Base-by-base conservation (phyloP, 2,329 filamentous ascomycete species). In the Chaetomiaceae sp. region DNA sequence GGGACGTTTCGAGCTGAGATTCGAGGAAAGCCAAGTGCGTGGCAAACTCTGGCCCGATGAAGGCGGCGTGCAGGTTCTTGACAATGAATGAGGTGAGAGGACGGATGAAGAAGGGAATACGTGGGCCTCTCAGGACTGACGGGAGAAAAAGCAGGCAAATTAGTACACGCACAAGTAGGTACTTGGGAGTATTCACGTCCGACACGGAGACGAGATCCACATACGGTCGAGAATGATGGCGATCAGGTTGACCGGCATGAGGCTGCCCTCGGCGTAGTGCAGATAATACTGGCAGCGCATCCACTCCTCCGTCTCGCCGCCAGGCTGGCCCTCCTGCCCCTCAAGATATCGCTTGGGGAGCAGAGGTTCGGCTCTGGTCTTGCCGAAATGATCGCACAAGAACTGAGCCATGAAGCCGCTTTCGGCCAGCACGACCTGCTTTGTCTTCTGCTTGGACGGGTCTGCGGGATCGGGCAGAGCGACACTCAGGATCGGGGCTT, bases 371-470 rank as follows among this genome's bases (percentile, higher is more conserved):
- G n/a, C 68, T 30, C 62, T 67, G 14, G 63, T 66, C 38, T 66
- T 60, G 3, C 60, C 59, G 45, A 72, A 75, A 56, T 80, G 72
- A 40, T 91, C 86, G 55, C 78, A 75, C 17, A 95, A 71, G 62
- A 93, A 95, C 67, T 94, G 84, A 4, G 80, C 72, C 54, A 95
- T 91, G 48, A 81, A 75, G 9, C 78, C 88, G 37, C 84, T 89
- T 67, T 95, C 89, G 9, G 87, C 86, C 35, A 95, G 68, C 0
- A 90, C 75, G 18, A 78, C 57, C 4, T 74, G 66, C 51, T 73
- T n/a, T n/a, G n/a, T n/a, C n/a, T n/a, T 62, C 9, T 44, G 56
- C 30, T 56, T 51, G 6, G 58, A 55, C 15, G 63, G 52, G 0
- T 68, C 62, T 7, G 33, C 3, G 4, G 45, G 40, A 4, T 43